These are phyloP conservation scores for Mucor sp. DNA, from an alignment of 371 early-diverging fungal genomes.

Conservation along the genomic window DNA sequence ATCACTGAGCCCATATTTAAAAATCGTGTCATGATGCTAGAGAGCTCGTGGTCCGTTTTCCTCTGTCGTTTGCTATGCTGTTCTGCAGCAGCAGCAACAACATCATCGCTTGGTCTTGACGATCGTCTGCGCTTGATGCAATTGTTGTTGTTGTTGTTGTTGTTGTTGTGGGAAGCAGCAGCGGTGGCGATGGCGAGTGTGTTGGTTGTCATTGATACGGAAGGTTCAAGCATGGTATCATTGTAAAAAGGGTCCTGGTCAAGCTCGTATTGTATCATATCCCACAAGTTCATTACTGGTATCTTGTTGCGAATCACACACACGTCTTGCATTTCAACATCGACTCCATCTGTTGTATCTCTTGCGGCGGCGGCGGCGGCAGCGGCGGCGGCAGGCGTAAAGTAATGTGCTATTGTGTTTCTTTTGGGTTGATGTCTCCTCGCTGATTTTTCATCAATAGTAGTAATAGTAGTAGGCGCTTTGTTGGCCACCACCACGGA, in stretches of 20 bases:
- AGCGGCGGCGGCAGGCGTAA: no score
- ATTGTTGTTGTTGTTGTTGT: no score
- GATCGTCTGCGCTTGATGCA: background rate
- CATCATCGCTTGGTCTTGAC: background rate
- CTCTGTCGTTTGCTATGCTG: background rate
- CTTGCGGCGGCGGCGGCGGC: no score
- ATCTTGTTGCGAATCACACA: background rate
- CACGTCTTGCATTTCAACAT: background rate
- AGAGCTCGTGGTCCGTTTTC: conserved; percentile 1
- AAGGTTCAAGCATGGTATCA: background rate
- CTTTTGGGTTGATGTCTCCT: background rate
- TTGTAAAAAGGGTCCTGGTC: background rate
- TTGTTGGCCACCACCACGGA: background rate
- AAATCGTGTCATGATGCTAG: background rate
- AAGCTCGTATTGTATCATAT: background rate
- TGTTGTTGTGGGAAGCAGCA: no score
- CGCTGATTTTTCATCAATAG: background rate
- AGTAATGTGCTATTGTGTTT: background rate
- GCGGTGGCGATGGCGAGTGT: background rate
- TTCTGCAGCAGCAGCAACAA: no score
- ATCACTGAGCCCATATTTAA: background rate
- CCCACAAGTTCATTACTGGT: conserved; percentile 2
- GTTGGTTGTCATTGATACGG: background rate
- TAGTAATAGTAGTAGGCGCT: no score
- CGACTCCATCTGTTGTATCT: no score